Evolutionary conservation across 2,329 filamentous ascomycete species (phyloP), one percentile per base, ranked within the genome.

Genomic region (Xylaria sp.): DNA sequence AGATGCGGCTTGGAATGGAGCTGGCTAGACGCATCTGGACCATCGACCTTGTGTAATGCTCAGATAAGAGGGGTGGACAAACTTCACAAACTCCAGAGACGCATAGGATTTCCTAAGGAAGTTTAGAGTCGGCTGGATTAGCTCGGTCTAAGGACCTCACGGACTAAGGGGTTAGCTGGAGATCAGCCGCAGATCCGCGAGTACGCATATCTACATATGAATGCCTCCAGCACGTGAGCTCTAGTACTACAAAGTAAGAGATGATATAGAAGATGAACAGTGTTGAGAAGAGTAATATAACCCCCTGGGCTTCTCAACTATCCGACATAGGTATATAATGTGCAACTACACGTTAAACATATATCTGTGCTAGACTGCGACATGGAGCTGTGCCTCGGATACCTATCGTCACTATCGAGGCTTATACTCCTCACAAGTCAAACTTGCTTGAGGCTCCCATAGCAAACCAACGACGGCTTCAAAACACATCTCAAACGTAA

Each of bases 111-210:
- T 20, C 36, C 33, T 39, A n/a, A n/a, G 53, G 25, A 11, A 55
- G 53, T 42, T 36, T 55, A 42, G 36, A 55, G 36, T 25, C 29
- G 15, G 22, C 53, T 42, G 53, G 53, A n/a, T 55, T 42, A 29
- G 36, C 13, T 39, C 20, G 33, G 51, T 3, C 22, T 25, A 54
- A 25, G 20, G 51, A 5, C 49, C 6, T 33, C 27, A 29, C 45
- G 13, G 45, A 29, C 17, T 17, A 49, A 49, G 22, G 22, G 27
- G 25, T n/a, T 29, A 50, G 29, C 29, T 53, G 33, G 2, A 20
- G 49, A 53, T 45, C 25, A 45, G 20, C 42, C 20, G 42, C 20
- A 45, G 20, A 45, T 22, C 11, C 9, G 7, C 25, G 42, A 45
- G 11, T 45, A 25, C 20, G n/a, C 42, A 53, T n/a, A 31, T 50